phyloP scores from a whole-genome alignment of 1,284 basidiomycete genomes.

The Cryptococcus depauperatus region DNA sequence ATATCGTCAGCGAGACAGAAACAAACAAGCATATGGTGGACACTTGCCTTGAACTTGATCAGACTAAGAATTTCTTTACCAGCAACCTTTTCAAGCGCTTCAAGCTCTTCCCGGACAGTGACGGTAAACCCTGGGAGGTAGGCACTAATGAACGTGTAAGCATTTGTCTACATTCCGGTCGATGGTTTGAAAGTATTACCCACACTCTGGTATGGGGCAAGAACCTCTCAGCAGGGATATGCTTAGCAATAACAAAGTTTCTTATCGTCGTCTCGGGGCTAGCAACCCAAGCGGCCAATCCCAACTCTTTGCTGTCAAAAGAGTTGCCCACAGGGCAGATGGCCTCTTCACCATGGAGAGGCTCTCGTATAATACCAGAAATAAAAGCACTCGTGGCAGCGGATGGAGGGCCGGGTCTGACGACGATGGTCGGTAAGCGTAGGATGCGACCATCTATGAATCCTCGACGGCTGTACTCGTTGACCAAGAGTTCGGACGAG shows the following conservation, averaged over 20 bases:
- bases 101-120: slow-evolving; percentile 40
- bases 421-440: slow-evolving; percentile 57
- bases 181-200: background rate
- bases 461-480: slow-evolving; percentile 56
- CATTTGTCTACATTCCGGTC: too few relatives aligned
- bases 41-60: slow-evolving; percentile 35
- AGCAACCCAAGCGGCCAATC: slow-evolving; percentile 53
- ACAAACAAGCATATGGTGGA: background rate
- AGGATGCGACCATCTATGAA: slow-evolving; percentile 57
- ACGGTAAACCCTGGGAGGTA: slow-evolving; percentile 44
- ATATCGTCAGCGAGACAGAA: background rate
- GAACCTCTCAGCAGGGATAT: slow-evolving; percentile 50
- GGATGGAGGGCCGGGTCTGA: slow-evolving; percentile 53
- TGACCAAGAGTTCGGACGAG: slow-evolving; percentile 54
- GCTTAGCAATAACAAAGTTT: slow-evolving; percentile 54
- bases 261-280: slow-evolving; percentile 52
- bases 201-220: slow-evolving; percentile 49
- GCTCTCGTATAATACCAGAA: slow-evolving; percentile 58
- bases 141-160: slow-evolving; percentile 10
- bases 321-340: slow-evolving; percentile 51
- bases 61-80: slow-evolving; percentile 39
- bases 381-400: slow-evolving; percentile 57
- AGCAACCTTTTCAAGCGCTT: slow-evolving; percentile 38
- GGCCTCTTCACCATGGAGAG: slow-evolving; percentile 51
- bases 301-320: slow-evolving; percentile 38